Conservation (phyloP, 2,329 filamentous ascomycete species). For the Penicillium decumbens region DNA sequence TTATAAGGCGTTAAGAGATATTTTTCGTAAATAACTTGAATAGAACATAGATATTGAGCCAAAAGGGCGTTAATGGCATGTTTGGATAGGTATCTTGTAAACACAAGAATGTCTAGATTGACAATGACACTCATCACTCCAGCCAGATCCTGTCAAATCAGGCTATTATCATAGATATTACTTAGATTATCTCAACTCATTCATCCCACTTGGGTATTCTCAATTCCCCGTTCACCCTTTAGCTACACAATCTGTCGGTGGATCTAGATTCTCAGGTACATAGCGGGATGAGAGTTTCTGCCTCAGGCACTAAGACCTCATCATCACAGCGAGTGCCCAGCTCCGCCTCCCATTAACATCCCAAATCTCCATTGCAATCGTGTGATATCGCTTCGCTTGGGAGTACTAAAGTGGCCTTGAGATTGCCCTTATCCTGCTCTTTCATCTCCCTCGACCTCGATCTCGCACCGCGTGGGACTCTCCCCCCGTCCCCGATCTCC, state of each 20-base stretch:
- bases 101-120: neutral
- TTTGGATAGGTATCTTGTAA: neutral
- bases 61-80: neutral
- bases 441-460: neutral
- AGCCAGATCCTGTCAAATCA: neutral
- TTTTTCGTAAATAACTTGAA: neutral
- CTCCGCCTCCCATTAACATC: slow-evolving; percentile 4
- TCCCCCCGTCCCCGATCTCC: slow-evolving; percentile 13
- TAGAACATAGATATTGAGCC: neutral
- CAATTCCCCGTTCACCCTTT: neutral
- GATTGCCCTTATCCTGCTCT: neutral
- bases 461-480: neutral
- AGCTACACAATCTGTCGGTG: neutral
- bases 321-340: slow-evolving; percentile 5
- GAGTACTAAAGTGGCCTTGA: neutral
- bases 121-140: neutral
- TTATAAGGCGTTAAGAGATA: neutral
- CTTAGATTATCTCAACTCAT: neutral
- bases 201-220: neutral
- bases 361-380: neutral
- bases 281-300: neutral
- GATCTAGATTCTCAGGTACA: neutral
- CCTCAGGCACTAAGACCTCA: slow-evolving; percentile 3
- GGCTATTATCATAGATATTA: neutral
- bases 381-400: neutral